Conservation (phyloP, 176 grass and related monocot species). For the Paspalum vaginatum region DNA sequence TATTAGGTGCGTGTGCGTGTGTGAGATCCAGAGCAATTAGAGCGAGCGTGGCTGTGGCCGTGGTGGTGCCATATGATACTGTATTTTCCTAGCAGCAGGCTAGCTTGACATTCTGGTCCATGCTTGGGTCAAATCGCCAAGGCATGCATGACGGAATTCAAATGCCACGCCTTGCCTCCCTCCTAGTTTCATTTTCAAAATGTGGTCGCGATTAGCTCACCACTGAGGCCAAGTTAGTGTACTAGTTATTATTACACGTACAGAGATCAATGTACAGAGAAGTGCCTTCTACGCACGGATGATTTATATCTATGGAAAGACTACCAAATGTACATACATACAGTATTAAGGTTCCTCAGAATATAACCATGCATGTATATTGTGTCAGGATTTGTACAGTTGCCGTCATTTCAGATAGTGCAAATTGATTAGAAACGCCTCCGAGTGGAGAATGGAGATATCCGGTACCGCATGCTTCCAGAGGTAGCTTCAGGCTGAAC, state of each 20-base stretch:
- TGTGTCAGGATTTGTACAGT: not conserved
- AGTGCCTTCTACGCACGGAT: not conserved
- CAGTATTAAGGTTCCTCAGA: not conserved
- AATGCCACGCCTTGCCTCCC: not conserved
- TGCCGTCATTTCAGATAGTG: not conserved
- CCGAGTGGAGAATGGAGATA: not conserved
- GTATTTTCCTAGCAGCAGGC: not conserved
- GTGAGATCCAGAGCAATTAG: conserved; percentile 38
- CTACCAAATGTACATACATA: not conserved
- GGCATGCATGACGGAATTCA: not conserved
- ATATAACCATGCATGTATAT: not conserved
- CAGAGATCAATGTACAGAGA: not conserved
- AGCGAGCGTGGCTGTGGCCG: not conserved
- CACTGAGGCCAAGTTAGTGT: not conserved
- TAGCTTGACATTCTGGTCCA: conserved; percentile 14
- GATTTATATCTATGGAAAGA: not conserved
- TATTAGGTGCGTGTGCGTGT: not conserved
- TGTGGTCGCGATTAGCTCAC: not conserved
- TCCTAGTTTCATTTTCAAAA: conserved; percentile 4
- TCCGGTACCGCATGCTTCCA: not conserved
- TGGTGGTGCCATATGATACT: conserved; percentile 6
- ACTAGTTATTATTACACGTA: not conserved
- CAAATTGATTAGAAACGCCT: not conserved
- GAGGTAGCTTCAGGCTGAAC: not conserved
- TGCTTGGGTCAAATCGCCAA: not conserved